phyloP scores from a whole-genome alignment of 2,329 filamentous ascomycete genomes.

The Pezicula carpinea region DNA sequence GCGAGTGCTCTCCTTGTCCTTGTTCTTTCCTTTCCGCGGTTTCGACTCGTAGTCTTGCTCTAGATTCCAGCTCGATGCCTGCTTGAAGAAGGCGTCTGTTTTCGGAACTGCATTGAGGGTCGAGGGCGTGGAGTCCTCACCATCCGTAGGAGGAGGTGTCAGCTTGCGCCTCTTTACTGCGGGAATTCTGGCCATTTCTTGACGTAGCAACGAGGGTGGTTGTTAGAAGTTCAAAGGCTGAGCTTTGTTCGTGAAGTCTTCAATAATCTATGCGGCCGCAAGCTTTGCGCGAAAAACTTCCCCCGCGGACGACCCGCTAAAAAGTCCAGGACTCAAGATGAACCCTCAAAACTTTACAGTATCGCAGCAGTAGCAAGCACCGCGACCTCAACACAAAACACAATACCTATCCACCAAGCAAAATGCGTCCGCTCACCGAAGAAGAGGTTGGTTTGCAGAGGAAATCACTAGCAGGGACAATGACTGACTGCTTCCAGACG shows the following conservation, averaged over 20 bases:
- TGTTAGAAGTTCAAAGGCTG: neutral
- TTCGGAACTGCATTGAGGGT: constrained; percentile 22
- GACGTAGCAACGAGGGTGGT: constrained; percentile 1
- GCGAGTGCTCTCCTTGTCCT: constrained; percentile 63
- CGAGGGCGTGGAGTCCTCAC: constrained; percentile 33
- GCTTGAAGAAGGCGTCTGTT: constrained; percentile 55
- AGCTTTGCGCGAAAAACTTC: constrained; percentile 17
- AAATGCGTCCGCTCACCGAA: constrained; percentile 79
- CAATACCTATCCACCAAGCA: constrained; percentile 5
- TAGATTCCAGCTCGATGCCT: constrained; percentile 79
- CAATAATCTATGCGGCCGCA: constrained; percentile 16
- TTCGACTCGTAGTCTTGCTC: constrained; percentile 87
- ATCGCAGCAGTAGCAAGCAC: too few relatives aligned
- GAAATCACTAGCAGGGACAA: too few relatives aligned
- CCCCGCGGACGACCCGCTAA: constrained; percentile 9
- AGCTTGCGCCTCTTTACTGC: constrained; percentile 53
- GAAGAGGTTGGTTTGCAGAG: constrained; percentile 37
- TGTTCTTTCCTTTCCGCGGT: constrained; percentile 71
- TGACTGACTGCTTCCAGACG: too few relatives aligned
- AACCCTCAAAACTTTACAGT: too few relatives aligned
- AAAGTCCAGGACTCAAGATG: too few relatives aligned
- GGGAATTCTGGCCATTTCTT: constrained; percentile 27
- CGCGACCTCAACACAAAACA: constrained; percentile 19
- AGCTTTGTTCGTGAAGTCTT: constrained; percentile 6
- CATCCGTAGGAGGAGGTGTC: constrained; percentile 45